Conservation (phyloP, 2,329 filamentous ascomycete species). For the Curvularia hawaiiensis region DNA sequence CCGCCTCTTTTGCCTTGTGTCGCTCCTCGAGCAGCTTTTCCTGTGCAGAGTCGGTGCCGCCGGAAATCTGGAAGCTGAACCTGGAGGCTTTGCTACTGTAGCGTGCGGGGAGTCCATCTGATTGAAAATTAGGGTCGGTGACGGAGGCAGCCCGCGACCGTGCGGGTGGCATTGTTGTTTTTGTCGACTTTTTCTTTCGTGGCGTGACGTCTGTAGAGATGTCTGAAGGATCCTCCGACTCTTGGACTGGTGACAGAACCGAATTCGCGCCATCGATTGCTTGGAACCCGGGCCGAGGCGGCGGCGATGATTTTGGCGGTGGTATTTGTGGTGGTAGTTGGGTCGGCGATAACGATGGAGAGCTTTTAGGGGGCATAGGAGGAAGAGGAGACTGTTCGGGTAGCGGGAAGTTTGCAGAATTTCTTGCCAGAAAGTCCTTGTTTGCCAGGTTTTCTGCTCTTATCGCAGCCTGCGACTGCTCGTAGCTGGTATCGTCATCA, state of each 20-base stretch:
- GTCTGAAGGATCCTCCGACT: constrained; percentile 36
- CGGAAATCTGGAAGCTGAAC: constrained; percentile 82
- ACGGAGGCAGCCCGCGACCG: constrained; percentile 46
- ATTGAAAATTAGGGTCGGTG: constrained; percentile 43
- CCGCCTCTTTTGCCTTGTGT: constrained; percentile 69
- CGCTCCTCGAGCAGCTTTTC: constrained; percentile 75
- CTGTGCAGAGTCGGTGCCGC: constrained; percentile 68
- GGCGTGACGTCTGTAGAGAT: constrained; percentile 33
- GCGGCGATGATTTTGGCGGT: constrained; percentile 12
- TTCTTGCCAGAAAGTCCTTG: constrained; percentile 54
- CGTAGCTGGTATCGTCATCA: constrained; percentile 55
- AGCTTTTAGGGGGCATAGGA: constrained; percentile 24
- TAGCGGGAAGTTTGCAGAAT: constrained; percentile 43
- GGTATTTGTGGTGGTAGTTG: constrained; percentile 14
- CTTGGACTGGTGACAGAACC: constrained; percentile 43
- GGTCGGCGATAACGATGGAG: constrained; percentile 3
- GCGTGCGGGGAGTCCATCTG: constrained; percentile 50
- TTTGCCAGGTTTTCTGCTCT: constrained; percentile 56
- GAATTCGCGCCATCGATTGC: constrained; percentile 29
- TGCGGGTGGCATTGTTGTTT: constrained; percentile 42
- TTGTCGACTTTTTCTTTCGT: constrained; percentile 42
- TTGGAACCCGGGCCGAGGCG: constrained; percentile 27
- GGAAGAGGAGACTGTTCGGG: constrained; percentile 26
- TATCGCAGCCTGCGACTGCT: constrained; percentile 49
- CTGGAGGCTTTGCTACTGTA: constrained; percentile 72